Evolutionary conservation across 176 grass and related monocot genomes (phyloP).

Genomic region (Carex cristatella): DNA sequence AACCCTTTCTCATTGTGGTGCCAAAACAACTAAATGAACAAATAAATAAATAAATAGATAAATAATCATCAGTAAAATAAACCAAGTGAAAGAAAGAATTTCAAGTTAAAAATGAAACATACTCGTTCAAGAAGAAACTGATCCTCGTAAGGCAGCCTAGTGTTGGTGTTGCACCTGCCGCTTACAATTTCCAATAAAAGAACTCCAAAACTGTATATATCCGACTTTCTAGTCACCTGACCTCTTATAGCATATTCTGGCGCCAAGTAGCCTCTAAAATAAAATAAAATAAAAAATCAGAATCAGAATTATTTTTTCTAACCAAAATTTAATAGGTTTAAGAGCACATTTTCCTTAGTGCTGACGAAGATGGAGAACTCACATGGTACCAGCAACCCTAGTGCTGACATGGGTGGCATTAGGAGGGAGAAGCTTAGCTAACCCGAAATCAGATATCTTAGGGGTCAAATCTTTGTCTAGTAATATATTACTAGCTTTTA

Average conservation of each 20-base stretch:
- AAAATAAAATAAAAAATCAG: neutral
- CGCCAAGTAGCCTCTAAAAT: constrained; percentile 62
- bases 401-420: constrained; percentile 87
- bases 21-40: neutral
- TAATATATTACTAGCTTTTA: constrained; percentile 91
- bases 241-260: constrained; percentile 83
- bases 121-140: constrained; percentile 83
- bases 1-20: neutral
- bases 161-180: constrained; percentile 69
- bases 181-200: constrained; percentile 78
- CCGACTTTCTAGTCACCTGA: constrained; percentile 77
- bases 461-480: constrained; percentile 74
- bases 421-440: constrained; percentile 65
- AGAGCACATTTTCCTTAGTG: neutral
- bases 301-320: neutral
- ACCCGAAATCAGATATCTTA: constrained; percentile 87
- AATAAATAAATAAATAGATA: neutral
- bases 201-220: constrained; percentile 87
- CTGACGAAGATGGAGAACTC: constrained; percentile 16
- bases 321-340: neutral
- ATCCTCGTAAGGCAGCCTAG: constrained; percentile 64
- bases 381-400: constrained; percentile 78
- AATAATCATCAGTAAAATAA: neutral
- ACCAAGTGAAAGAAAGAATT: constrained; percentile 7
- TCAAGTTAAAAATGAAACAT: constrained; percentile 23